Percentiles rank a stretch among this genome's conserved stretches.
These are phyloP conservation scores for Xylogone sp. DNA, from an alignment of 2,329 filamentous ascomycete genomes.

Conservation along the genomic window DNA sequence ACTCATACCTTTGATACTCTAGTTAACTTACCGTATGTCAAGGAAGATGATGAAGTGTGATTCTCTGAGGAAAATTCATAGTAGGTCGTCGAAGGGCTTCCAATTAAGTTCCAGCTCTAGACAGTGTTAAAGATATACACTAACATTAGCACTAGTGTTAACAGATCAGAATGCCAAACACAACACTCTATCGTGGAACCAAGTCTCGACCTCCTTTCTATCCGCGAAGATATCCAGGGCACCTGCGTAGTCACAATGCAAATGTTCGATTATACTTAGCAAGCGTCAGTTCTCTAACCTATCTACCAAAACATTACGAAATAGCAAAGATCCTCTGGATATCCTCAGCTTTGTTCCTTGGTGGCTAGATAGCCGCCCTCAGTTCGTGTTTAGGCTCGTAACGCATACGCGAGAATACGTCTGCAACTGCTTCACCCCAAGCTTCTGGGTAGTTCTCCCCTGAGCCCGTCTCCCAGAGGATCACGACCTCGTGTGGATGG, in stretches of 20 bases:
- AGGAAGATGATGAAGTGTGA: constrained; percentile 27
- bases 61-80: constrained; percentile 36
- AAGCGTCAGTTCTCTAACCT: background rate
- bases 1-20: constrained; percentile 34
- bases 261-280: constrained; percentile 36
- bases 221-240: constrained; percentile 40
- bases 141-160: constrained; percentile 36
- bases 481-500: constrained; percentile 21
- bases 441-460: constrained; percentile 19
- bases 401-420: constrained; percentile 32
- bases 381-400: constrained; percentile 23
- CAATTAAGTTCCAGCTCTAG: constrained; percentile 35
- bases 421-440: constrained; percentile 31
- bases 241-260: constrained; percentile 45
- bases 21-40: constrained; percentile 31
- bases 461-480: constrained; percentile 23
- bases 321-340: constrained; percentile 34
- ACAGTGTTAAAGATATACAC: constrained; percentile 35
- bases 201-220: constrained; percentile 37
- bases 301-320: background rate
- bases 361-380: constrained; percentile 30
- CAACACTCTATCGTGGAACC: constrained; percentile 43
- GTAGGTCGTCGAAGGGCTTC: constrained; percentile 36
- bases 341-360: constrained; percentile 39
- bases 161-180: constrained; percentile 41